Base-by-base conservation (phyloP, 2,329 filamentous ascomycete genomes). In the Chalaropsis thielavioides region DNA sequence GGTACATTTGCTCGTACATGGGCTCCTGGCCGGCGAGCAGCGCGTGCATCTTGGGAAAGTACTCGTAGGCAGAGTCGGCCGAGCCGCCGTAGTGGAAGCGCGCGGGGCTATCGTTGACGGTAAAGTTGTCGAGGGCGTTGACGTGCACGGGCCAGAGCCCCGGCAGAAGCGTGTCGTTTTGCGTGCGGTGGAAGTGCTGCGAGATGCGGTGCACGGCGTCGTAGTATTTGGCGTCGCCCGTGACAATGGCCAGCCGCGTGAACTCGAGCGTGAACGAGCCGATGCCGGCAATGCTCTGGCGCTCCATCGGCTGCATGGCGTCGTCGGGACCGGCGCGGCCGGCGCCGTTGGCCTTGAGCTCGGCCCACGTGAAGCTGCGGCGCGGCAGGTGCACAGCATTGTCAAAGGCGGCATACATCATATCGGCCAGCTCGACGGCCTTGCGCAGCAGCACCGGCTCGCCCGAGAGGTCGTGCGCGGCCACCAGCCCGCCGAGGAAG, bases 401-500 rank as follows among this genome's bases (percentile, higher is more conserved):
- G 69, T 88, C 85, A 69, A 87, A 88, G 1, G 83, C 83, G 27
- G 80, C 79, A 71, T 87, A 84, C 27, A 89, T 75, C 71, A 88
- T 74, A 66, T 86, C 81, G 22, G 80, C 85, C 11, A 88, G 76
- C 73, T 88, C 83, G 1, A 77, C 75, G 1, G 85, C 84, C 72
- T 88, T 88, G 49, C 74, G 74, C 46, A 88, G 75, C 63, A 88
- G 72, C n/a, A 76, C 75, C 66, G 79, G 75, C 64, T 78, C 78
- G 41, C 76, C 77, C 69, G 83, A 87, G 24, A 89, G 72, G 70
- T 89, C 86, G 71, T 88, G 88, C 0, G 86, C 86, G n/a, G 83
- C 81, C 64, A 89, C 70, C 64, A 89, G 79, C 0, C 86, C 86
- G 15, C 86, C 86, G 0, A 89, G 78, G 70, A 89, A 89, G 51